A percentile compares a stretch with the other conserved stretches of the same genome.
Conservation (phyloP, 495 filamentous ascomycete species). For the Viridothelium virens region DNA sequence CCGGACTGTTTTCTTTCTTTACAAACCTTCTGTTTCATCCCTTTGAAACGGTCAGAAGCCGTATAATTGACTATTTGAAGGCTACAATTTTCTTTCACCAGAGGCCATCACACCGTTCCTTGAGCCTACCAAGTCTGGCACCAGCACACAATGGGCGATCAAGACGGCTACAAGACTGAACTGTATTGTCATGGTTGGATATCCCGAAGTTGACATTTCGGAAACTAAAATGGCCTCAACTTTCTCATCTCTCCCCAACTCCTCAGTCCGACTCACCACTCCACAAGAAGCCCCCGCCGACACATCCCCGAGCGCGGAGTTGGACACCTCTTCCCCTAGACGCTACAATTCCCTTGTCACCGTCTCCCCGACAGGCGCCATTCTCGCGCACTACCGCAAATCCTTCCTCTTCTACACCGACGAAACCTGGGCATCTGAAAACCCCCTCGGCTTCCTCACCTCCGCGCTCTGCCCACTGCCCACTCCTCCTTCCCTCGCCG, state of each 20-base stretch:
- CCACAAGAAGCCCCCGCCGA: neutral
- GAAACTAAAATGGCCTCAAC: slow-evolving; percentile 30
- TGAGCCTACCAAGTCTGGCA: slow-evolving; percentile 68
- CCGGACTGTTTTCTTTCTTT: neutral
- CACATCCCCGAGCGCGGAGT: neutral
- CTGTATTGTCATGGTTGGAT: slow-evolving; percentile 82
- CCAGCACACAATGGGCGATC: slow-evolving; percentile 72
- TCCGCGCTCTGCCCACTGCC: slow-evolving; percentile 4
- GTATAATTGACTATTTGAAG: slow-evolving; percentile 36
- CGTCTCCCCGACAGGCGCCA: slow-evolving; percentile 62
- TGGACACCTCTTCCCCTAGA: slow-evolving; percentile 22
- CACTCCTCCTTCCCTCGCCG: slow-evolving; percentile 9
- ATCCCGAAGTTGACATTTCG: slow-evolving; percentile 55
- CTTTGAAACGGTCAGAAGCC: slow-evolving; percentile 2
- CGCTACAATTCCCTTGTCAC: slow-evolving; percentile 81
- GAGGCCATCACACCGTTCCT: slow-evolving; percentile 69
- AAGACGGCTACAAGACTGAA: slow-evolving; percentile 60
- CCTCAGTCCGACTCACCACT: slow-evolving; percentile 20
- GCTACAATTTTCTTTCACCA: slow-evolving; percentile 83
- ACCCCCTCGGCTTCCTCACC: slow-evolving; percentile 34
- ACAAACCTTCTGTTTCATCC: slow-evolving; percentile 1
- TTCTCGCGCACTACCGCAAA: slow-evolving; percentile 81
- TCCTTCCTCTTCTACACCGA: slow-evolving; percentile 85
- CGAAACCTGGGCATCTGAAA: slow-evolving; percentile 82
- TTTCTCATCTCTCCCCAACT: slow-evolving; percentile 33